A percentile compares a stretch with the other conserved stretches of the same genome.
phyloP scores from a whole-genome alignment of 1,284 basidiomycete genomes.

The Anthracocystis walkeri region DNA sequence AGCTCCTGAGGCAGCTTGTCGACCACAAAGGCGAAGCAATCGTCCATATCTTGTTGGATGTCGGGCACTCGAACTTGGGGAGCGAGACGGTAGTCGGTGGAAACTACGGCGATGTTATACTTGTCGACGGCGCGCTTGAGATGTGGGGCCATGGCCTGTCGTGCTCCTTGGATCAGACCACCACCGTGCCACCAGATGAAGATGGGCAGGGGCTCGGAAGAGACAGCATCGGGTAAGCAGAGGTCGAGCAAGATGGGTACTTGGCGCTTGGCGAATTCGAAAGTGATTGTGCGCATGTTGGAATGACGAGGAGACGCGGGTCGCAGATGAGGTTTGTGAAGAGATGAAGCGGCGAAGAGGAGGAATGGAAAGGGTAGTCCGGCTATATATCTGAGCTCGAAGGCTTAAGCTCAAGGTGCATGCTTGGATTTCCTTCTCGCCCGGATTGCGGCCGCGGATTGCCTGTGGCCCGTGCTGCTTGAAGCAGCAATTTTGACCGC shows the following conservation, averaged over 20 bases:
- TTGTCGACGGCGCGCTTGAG: slow-evolving; percentile 49
- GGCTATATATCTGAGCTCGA: slow-evolving; percentile 19
- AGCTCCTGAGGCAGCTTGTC: slow-evolving; percentile 38
- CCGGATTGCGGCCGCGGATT: slow-evolving; percentile 32
- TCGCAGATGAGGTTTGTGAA: background rate
- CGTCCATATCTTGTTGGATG: slow-evolving; percentile 48
- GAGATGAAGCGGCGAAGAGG: background rate
- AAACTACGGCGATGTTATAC: slow-evolving; percentile 45
- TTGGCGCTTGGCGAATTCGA: slow-evolving; percentile 41
- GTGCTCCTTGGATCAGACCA: slow-evolving; percentile 50
- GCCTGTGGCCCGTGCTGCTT: slow-evolving; percentile 29
- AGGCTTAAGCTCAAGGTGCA: slow-evolving; percentile 1
- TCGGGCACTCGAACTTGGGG: slow-evolving; percentile 50
- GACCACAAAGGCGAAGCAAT: slow-evolving; percentile 38
- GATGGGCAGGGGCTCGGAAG: slow-evolving; percentile 38
- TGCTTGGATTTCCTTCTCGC: slow-evolving; percentile 9
- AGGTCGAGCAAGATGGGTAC: slow-evolving; percentile 48
- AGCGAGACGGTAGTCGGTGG: slow-evolving; percentile 53
- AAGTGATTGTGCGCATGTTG: slow-evolving; percentile 35
- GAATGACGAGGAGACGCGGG: background rate
- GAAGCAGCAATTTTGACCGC: background rate
- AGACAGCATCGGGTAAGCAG: slow-evolving; percentile 30
- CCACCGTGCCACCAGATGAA: slow-evolving; percentile 55
- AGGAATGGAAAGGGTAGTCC: background rate
- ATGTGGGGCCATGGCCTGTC: slow-evolving; percentile 43